Evolutionary conservation across 257 asterid genomes (phyloP).

Genomic region (Rhazya stricta): DNA sequence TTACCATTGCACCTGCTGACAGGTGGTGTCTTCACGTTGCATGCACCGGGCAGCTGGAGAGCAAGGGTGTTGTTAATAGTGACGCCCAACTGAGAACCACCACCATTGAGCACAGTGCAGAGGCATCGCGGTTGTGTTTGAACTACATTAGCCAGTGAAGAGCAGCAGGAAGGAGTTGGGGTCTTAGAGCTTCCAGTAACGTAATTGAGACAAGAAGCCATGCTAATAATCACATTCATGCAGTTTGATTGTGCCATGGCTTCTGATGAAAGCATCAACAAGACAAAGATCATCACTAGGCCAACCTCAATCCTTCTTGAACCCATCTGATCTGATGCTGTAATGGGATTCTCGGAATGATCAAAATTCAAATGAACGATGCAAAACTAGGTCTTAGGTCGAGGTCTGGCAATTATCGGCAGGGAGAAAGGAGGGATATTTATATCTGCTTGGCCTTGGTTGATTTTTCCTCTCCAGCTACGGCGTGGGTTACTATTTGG

Average conservation of each 20-base stretch:
- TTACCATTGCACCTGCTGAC: constrained; percentile 54
- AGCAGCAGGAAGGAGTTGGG: constrained; percentile 56
- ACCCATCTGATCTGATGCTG: constrained; percentile 32
- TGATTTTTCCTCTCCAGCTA: background rate
- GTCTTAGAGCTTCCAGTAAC: constrained; percentile 47
- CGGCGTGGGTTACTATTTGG: background rate
- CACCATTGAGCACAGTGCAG: constrained; percentile 47
- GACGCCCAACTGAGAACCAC: constrained; percentile 44
- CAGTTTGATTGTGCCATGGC: constrained; percentile 52
- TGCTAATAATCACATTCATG: constrained; percentile 40
- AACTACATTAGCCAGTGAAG: constrained; percentile 48
- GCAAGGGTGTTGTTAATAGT: constrained; percentile 56
- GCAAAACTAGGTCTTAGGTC: background rate
- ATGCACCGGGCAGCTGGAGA: constrained; percentile 44
- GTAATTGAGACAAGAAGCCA: constrained; percentile 66
- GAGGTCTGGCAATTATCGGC: constrained; percentile 5
- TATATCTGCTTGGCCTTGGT: background rate
- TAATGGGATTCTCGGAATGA: too few relatives aligned
- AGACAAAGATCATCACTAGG: background rate
- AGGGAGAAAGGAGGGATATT: background rate
- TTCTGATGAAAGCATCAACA: constrained; percentile 17
- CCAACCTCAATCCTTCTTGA: constrained; percentile 22
- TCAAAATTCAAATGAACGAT: background rate
- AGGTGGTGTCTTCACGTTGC: constrained; percentile 61
- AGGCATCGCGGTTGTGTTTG: constrained; percentile 60